phyloP scores from a whole-genome alignment of 176 grass and related monocot genomes.

The Musa troglodytarum region DNA sequence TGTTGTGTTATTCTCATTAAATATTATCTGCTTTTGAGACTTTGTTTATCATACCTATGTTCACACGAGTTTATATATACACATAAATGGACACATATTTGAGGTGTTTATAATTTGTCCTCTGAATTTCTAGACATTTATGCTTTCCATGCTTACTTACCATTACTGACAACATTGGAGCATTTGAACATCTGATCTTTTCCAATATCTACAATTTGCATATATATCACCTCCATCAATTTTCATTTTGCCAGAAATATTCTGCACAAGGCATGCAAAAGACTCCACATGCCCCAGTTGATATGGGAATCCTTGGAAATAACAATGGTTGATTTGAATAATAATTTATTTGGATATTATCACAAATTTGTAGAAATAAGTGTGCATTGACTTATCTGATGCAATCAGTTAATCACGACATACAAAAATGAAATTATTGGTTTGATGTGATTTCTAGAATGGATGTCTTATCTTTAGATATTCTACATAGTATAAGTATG shows the following conservation, averaged over 20 bases:
- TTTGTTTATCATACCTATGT: neutral
- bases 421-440: too few species aligned
- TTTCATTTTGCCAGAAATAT: too few species aligned
- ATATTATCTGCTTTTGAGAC: neutral
- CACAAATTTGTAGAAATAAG: neutral
- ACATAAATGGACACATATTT: neutral
- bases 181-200: neutral
- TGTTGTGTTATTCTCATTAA: neutral
- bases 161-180: neutral
- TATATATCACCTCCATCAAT: too few species aligned
- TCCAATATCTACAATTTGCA: neutral
- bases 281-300: too few species aligned
- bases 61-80: neutral
- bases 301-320: neutral
- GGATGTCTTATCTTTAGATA: neutral
- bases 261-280: neutral
- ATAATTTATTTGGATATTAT: neutral
- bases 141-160: neutral
- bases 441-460: neutral
- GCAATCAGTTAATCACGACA: too few species aligned
- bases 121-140: neutral
- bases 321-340: neutral
- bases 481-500: neutral
- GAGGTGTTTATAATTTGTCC: neutral
- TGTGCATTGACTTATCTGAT: neutral